These are phyloP conservation scores for Ochetophila trinervis DNA, from an alignment of 306 rosid species.

Conservation along the genomic window DNA sequence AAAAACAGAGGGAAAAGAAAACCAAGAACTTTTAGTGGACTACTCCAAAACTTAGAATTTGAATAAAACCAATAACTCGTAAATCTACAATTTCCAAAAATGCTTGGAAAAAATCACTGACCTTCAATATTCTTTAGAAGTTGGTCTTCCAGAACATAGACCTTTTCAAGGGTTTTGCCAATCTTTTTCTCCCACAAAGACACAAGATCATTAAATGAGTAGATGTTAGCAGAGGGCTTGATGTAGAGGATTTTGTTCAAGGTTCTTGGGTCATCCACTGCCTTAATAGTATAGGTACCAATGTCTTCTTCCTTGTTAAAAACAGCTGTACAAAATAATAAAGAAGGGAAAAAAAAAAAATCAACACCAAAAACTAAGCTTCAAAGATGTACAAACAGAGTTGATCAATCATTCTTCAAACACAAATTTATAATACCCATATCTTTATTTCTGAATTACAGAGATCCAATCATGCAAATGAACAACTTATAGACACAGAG, in stretches of 20 bases:
- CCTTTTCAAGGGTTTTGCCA: conserved; percentile 29
- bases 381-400: neutral
- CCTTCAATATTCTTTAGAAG: conserved; percentile 39
- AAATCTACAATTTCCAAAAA: too few species aligned
- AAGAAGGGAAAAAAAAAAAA: neutral
- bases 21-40: neutral
- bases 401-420: too few species aligned
- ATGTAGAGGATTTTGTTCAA: conserved; percentile 41
- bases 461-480: neutral
- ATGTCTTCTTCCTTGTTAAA: conserved; percentile 47
- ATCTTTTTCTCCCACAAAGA: conserved; percentile 41
- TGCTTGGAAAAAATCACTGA: neutral
- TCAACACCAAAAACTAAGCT: neutral
- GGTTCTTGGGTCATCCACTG: conserved; percentile 47
- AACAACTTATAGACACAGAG: too few species aligned
- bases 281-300: conserved; percentile 27
- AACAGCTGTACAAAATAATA: conserved; percentile 23
- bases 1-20: neutral
- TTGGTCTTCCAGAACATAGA: conserved; percentile 33
- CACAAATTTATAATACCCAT: too few species aligned
- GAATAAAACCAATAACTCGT: too few species aligned
- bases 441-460: too few species aligned
- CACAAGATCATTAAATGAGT: conserved; percentile 36
- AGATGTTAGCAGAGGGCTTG: conserved; percentile 25
- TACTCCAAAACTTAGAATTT: neutral